Evolutionary conservation across 305 asterid genomes (phyloP).

Genomic region (Plantago coronopus): DNA sequence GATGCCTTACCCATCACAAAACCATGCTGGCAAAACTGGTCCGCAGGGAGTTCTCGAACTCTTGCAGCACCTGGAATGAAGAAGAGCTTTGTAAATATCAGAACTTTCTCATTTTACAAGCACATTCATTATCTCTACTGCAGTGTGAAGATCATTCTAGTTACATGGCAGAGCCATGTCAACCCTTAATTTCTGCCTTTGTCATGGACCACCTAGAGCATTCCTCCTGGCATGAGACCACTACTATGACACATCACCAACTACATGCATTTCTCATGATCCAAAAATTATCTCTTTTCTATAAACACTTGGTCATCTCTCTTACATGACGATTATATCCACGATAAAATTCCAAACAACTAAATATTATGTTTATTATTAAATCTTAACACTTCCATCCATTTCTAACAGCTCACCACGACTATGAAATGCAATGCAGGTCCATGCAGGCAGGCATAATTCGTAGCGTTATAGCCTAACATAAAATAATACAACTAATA

Average conservation of each 20-base stretch:
- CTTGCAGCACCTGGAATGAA: slow-evolving; percentile 64
- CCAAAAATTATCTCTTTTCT: background rate
- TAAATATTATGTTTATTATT: too few relatives aligned
- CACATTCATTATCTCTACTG: background rate
- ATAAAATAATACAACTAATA: too few relatives aligned
- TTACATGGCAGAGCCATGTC: background rate
- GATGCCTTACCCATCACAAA: slow-evolving; percentile 91
- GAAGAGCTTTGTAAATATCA: slow-evolving; percentile 17
- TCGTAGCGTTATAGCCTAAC: background rate
- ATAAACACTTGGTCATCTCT: background rate
- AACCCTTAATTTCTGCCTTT: background rate
- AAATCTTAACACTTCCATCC: background rate
- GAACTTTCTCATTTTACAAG: background rate
- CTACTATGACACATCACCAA: background rate
- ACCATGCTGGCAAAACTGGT: slow-evolving; percentile 83
- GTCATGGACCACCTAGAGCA: slow-evolving; percentile 3
- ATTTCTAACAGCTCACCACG: background rate
- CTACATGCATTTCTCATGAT: background rate
- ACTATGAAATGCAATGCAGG: background rate
- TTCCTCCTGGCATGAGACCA: background rate
- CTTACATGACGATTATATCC: too few relatives aligned
- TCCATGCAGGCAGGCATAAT: background rate
- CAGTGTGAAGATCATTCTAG: background rate
- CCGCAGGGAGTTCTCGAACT: slow-evolving; percentile 61
- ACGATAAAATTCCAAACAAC: too few relatives aligned